Conservation (phyloP, 2,329 filamentous ascomycete genomes). For the Cordyceps fumosorosea region DNA sequence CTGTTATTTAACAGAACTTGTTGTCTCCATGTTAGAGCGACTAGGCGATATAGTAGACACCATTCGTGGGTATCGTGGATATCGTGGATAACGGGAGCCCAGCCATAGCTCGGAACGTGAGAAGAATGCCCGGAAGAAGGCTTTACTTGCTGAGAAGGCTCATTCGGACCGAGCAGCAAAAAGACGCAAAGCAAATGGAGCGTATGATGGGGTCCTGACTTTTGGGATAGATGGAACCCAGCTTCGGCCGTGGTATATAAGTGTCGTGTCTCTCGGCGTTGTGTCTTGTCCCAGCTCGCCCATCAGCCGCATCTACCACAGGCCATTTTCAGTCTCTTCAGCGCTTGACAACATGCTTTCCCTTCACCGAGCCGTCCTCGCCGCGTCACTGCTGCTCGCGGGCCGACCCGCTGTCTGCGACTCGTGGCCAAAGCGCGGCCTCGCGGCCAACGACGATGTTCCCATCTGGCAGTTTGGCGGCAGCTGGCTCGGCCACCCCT, state of each 20-base stretch:
- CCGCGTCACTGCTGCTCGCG: conserved; percentile 32
- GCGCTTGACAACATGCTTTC: conserved; percentile 43
- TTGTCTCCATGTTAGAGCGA: background rate
- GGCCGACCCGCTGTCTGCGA: background rate
- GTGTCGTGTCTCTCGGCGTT: background rate
- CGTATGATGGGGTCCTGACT: background rate
- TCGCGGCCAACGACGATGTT: conserved; percentile 33
- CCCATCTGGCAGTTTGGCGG: conserved; percentile 19
- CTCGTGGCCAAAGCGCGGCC: conserved; percentile 40
- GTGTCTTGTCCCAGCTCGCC: background rate
- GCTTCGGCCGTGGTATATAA: background rate
- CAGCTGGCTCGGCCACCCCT: background rate
- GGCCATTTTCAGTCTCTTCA: background rate
- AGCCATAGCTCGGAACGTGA: background rate
- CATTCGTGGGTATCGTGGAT: no score
- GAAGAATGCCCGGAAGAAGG: background rate
- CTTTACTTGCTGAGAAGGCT: background rate
- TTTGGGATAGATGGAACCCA: background rate
- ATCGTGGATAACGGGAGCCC: no score
- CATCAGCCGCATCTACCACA: background rate
- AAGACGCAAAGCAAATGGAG: background rate
- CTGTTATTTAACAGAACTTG: background rate
- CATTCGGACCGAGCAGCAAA: background rate
- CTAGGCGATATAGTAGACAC: background rate
- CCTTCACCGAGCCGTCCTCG: conserved; percentile 39